phyloP scores from a whole-genome alignment of 1,139 yeast species.

The Kodamaea ohmeri region DNA sequence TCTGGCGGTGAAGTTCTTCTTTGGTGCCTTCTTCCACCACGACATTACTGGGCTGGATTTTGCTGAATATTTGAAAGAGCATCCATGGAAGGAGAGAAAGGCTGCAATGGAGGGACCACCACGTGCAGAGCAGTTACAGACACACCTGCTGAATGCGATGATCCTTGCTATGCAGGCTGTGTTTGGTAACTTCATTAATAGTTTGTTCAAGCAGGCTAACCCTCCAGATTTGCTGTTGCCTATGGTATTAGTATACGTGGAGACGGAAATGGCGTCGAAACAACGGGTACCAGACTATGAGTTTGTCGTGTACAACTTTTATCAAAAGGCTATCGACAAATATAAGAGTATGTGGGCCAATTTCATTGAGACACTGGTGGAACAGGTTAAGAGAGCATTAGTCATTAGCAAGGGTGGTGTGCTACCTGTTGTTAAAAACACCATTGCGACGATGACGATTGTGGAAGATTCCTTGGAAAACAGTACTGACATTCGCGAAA shows the following conservation, averaged over 20 bases:
- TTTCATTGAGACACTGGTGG: conserved; percentile 54
- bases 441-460: conserved; percentile 32
- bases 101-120: conserved; percentile 27
- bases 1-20: conserved; percentile 58
- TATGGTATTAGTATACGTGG: conserved; percentile 38
- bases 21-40: conserved; percentile 65
- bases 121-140: conserved; percentile 20
- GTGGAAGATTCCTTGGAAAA: conserved; percentile 34
- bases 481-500: conserved; percentile 20
- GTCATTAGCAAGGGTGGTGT: conserved; percentile 44
- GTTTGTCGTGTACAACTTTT: conserved; percentile 49
- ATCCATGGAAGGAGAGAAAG: conserved; percentile 37
- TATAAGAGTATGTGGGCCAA: conserved; percentile 57
- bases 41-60: conserved; percentile 48
- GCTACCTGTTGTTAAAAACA: conserved; percentile 33
- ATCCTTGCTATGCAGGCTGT: conserved; percentile 50
- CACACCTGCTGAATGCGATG: conserved; percentile 51
- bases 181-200: conserved; percentile 49
- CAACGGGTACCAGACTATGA: conserved; percentile 55
- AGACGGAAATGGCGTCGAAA: conserved; percentile 35
- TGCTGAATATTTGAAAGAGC: conserved; percentile 42
- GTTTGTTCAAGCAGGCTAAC: conserved; percentile 35
- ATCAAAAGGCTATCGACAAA: conserved; percentile 53
- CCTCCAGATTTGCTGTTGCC: conserved; percentile 41
- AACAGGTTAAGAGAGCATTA: conserved; percentile 49